Percentiles rank a stretch among this genome's conserved stretches.
Evolutionary conservation across 2,329 filamentous ascomycete genomes (phyloP).

Genomic region (Chalara sp.): DNA sequence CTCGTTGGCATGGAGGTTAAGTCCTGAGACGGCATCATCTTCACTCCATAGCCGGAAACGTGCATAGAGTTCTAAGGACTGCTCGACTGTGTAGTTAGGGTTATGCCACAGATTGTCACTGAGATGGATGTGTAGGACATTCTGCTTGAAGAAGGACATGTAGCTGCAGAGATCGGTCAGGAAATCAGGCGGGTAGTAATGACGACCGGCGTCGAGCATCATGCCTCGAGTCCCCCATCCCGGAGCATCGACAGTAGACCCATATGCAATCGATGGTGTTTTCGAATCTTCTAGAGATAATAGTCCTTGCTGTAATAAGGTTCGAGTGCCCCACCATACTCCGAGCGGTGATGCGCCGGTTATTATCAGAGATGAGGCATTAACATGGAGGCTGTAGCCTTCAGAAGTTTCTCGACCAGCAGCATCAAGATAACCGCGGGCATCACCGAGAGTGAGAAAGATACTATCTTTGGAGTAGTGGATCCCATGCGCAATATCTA

Average conservation of each 20-base stretch:
- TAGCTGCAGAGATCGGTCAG: constrained; percentile 51
- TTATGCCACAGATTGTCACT: constrained; percentile 50
- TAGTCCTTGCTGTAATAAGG: neutral
- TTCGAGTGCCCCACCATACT: neutral
- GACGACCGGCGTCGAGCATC: constrained; percentile 46
- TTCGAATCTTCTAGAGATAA: neutral
- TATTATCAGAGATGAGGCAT: constrained; percentile 35
- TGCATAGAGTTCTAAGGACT: constrained; percentile 42
- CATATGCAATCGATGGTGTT: constrained; percentile 31
- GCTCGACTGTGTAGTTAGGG: constrained; percentile 36
- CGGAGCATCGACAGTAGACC: constrained; percentile 40
- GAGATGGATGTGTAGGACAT: constrained; percentile 50
- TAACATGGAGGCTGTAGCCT: constrained; percentile 40
- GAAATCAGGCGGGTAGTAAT: constrained; percentile 49
- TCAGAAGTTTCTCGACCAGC: constrained; percentile 41
- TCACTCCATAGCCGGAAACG: constrained; percentile 49
- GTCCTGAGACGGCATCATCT: constrained; percentile 36
- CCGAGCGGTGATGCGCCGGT: constrained; percentile 32
- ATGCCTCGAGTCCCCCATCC: constrained; percentile 43
- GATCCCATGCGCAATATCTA: constrained; percentile 17
- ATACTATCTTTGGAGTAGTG: constrained; percentile 12
- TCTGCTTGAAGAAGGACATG: constrained; percentile 55
- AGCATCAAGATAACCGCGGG: constrained; percentile 34
- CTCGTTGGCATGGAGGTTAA: constrained; percentile 46
- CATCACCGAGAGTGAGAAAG: constrained; percentile 41